Evolutionary conservation across 2,329 filamentous ascomycete genomes (phyloP), one percentile per base, ranked within the genome.

Genomic region (Verticillium zaregamsianum): DNA sequence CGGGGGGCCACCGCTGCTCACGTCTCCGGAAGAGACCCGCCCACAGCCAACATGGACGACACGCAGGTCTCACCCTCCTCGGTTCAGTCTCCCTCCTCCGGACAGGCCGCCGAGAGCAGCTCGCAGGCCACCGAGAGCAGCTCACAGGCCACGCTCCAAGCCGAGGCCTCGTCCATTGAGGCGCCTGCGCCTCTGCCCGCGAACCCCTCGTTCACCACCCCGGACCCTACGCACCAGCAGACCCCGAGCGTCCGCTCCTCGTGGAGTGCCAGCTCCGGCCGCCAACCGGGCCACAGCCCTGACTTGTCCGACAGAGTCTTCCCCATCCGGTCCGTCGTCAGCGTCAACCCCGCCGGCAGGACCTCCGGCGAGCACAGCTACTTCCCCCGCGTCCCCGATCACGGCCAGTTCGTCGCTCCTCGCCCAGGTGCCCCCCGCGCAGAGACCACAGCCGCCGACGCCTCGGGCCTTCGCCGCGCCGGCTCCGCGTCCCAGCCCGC

Each of bases 321-420:
- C 61, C 91, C 91, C n/a, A 90, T 94, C 35, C 86, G 90, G 57
- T 93, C 90, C n/a, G 88, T 91, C 54, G 80, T 94, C 28, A 90
- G 86, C 7, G 85, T 93, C 49, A 87, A 91, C 67, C 85, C 85
- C 7, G 75, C 73, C 57, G 67, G 66, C 58, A 73, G 75, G 77
- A 80, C 70, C 64, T 68, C 73, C 5, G 70, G 67, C 55, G 77
- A 80, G 12, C 66, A 70, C 39, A 76, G 77, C n/a, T 76, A 76
- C 62, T 76, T 77, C 58, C 66, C 73, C 8, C 70, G 72, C 54
- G 58, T 68, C 63, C 69, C 73, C 28, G 71, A 76, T 31, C 68
- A 70, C 25, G 74, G 73, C 54, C 65, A 63, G n/a, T 71, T 74
- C 57, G 65, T 71, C 23, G 62, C 70, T 5, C 68, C 70, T 55